Evolutionary conservation across 495 filamentous ascomycete genomes (phyloP).

Genomic region (Penicillium samsonianum): DNA sequence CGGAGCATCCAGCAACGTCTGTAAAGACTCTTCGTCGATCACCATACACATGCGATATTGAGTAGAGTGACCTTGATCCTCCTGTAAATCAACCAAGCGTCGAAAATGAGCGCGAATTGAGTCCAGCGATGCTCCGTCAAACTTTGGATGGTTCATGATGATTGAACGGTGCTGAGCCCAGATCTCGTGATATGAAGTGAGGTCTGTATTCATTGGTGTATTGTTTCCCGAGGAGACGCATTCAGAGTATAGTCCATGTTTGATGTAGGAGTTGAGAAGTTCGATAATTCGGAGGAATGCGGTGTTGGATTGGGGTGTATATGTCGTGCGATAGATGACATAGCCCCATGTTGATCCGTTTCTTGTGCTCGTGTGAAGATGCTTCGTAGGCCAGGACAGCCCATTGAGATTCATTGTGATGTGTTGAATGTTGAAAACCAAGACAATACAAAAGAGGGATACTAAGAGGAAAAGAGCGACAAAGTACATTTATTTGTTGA

Average conservation of each 20-base stretch:
- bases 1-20: not conserved
- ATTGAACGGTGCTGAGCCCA: not conserved
- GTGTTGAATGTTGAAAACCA: not conserved
- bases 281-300: constrained; percentile 4
- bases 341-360: constrained; percentile 11
- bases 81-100: not conserved
- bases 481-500: too few relatives aligned
- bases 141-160: not conserved
- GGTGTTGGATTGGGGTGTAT: constrained; percentile 7
- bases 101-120: not conserved
- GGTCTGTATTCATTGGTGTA: not conserved
- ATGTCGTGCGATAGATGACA: constrained; percentile 13
- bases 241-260: constrained; percentile 2
- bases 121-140: not conserved
- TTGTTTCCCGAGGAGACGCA: not conserved
- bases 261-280: constrained; percentile 9
- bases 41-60: constrained; percentile 8
- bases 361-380: not conserved
- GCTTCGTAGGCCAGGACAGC: constrained; percentile 1
- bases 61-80: not conserved
- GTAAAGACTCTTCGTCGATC: constrained; percentile 6
- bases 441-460: too few relatives aligned
- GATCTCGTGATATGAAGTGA: not conserved
- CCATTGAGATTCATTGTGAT: constrained; percentile 2
- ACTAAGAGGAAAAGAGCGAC: too few relatives aligned